Conservation (phyloP, 2,329 filamentous ascomycete species). For the Cytospora schulzeri region DNA sequence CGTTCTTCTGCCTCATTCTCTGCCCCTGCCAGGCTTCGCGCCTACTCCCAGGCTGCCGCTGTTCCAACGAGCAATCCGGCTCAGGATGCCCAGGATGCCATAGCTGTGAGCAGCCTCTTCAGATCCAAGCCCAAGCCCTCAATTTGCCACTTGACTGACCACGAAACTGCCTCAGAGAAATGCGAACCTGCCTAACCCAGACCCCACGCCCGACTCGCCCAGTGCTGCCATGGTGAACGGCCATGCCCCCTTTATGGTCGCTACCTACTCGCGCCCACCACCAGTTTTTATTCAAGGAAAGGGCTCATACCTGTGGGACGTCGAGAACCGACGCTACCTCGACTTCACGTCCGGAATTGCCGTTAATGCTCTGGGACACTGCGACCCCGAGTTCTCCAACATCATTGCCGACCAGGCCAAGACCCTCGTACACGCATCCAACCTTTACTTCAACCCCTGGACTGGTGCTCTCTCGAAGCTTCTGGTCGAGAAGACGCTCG, state of each 20-base stretch:
- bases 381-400: constrained; percentile 74
- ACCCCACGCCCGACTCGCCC: constrained; percentile 72
- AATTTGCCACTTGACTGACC: constrained; percentile 7
- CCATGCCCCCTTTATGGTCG: constrained; percentile 87
- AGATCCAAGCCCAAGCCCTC: neutral
- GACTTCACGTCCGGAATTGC: constrained; percentile 97
- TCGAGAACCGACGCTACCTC: constrained; percentile 85
- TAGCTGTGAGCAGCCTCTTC: constrained; percentile 36
- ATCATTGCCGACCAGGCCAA: constrained; percentile 78
- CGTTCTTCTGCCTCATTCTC: constrained; percentile 2
- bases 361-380: constrained; percentile 90
- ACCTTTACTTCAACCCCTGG: constrained; percentile 97
- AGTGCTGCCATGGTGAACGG: constrained; percentile 75
- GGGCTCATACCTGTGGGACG: constrained; percentile 86
- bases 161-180: constrained; percentile 32
- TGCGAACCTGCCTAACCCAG: constrained; percentile 61
- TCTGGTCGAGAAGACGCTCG: constrained; percentile 77
- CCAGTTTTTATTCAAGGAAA: constrained; percentile 88
- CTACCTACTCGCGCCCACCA: constrained; percentile 87
- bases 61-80: constrained; percentile 41
- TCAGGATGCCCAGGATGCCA: constrained; percentile 38
- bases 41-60: constrained; percentile 40
- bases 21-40: constrained; percentile 28
- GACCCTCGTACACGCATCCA: constrained; percentile 87
- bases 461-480: constrained; percentile 86